These are phyloP conservation scores for Colletotrichum incanum DNA, from an alignment of 2,329 filamentous ascomycete species.

Conservation along the genomic window DNA sequence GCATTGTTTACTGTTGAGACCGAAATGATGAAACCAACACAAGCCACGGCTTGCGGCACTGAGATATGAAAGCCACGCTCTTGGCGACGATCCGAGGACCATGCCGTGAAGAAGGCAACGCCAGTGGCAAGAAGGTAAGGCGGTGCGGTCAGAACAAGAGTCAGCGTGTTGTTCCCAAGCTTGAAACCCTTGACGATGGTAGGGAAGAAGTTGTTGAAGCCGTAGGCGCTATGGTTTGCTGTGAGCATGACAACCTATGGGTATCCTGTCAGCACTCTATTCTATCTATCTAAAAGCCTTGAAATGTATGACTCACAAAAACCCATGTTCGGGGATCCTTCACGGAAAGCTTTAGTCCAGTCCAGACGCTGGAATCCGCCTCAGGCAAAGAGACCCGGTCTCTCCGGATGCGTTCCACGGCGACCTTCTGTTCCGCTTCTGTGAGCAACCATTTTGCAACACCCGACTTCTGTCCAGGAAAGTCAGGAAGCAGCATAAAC, in stretches of 20 bases:
- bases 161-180: slow-evolving; percentile 48
- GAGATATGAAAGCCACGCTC: slow-evolving; percentile 46
- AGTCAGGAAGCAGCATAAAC: slow-evolving; percentile 24
- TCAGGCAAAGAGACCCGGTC: no score
- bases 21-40: slow-evolving; percentile 71
- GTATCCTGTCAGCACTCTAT: no score
- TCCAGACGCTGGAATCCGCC: no score
- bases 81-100: slow-evolving; percentile 41
- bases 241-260: no score
- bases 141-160: slow-evolving; percentile 50
- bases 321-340: no score
- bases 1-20: slow-evolving; percentile 68
- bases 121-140: slow-evolving; percentile 46
- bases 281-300: no score
- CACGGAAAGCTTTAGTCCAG: no score
- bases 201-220: slow-evolving; percentile 48
- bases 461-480: slow-evolving; percentile 22
- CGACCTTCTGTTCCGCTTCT: not conserved
- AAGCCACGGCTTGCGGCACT: slow-evolving; percentile 55
- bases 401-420: no score
- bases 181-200: slow-evolving; percentile 53
- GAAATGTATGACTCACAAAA: no score
- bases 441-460: slow-evolving; percentile 20
- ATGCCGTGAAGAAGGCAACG: slow-evolving; percentile 38
- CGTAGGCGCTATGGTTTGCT: slow-evolving; percentile 45